A percentile compares a stretch with the other conserved stretches of the same genome.
Conservation (phyloP, 495 filamentous ascomycete species). For the Tuber borchii region DNA sequence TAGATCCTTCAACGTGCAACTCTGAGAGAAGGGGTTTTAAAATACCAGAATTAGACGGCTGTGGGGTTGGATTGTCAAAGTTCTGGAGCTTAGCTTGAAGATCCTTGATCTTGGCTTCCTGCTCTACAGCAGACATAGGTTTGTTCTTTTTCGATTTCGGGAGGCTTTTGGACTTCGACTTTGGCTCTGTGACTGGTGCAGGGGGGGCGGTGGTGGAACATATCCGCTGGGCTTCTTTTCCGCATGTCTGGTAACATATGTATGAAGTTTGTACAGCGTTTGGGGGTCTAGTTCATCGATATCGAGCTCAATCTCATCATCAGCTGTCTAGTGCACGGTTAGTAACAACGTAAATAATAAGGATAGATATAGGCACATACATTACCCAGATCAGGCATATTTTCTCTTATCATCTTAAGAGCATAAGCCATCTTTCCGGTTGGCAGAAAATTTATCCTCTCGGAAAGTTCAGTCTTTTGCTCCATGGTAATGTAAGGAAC, state of each 20-base stretch:
- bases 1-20: slow-evolving; percentile 1
- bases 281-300: slow-evolving; percentile 47
- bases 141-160: slow-evolving; percentile 92
- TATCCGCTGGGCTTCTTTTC: slow-evolving; percentile 32
- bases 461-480: slow-evolving; percentile 47
- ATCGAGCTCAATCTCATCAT: slow-evolving; percentile 54
- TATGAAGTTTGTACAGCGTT: slow-evolving; percentile 40
- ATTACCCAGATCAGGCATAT: slow-evolving; percentile 67
- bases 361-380: slow-evolving; percentile 26
- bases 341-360: background rate
- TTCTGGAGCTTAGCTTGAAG: slow-evolving; percentile 46
- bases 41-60: slow-evolving; percentile 36
- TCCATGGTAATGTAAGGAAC: slow-evolving; percentile 40
- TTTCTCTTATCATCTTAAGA: slow-evolving; percentile 82
- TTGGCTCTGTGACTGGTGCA: slow-evolving; percentile 23
- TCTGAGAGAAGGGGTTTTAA: background rate
- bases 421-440: slow-evolving; percentile 62
- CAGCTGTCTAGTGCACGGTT: slow-evolving; percentile 27
- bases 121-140: slow-evolving; percentile 92
- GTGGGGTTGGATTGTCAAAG: slow-evolving; percentile 40
- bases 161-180: slow-evolving; percentile 48
- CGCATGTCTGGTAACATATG: slow-evolving; percentile 40
- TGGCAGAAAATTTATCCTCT: slow-evolving; percentile 43
- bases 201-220: slow-evolving; percentile 38
- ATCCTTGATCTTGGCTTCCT: slow-evolving; percentile 78